These are phyloP conservation scores for Colletotrichum siamense DNA, from an alignment of 2,329 filamentous ascomycete species.

Conservation along the genomic window DNA sequence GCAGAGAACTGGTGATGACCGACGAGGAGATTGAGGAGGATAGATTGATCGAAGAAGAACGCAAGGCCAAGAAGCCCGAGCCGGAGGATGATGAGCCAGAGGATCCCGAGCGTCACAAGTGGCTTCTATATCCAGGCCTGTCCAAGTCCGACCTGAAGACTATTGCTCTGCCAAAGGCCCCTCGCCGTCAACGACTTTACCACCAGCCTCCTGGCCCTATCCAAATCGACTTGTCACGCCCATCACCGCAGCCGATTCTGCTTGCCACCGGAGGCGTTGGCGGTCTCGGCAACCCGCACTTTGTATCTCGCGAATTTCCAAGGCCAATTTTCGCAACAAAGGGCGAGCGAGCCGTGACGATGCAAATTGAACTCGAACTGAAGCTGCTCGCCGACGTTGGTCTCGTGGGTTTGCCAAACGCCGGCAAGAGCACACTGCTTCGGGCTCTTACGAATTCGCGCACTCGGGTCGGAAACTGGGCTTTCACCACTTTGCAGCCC, in stretches of 20 bases:
- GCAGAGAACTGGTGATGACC: conserved; percentile 18
- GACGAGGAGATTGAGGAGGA: conserved; percentile 3
- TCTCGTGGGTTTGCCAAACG: conserved; percentile 92
- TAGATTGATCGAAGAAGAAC: neutral
- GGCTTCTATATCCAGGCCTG: conserved; percentile 85
- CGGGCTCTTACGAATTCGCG: conserved; percentile 87
- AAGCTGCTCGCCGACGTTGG: conserved; percentile 96
- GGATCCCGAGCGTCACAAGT: conserved; percentile 70
- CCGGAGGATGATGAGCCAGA: conserved; percentile 38
- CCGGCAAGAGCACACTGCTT: conserved; percentile 92
- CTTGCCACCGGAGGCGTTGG: conserved; percentile 88
- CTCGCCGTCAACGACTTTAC: conserved; percentile 57
- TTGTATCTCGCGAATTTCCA: conserved; percentile 75
- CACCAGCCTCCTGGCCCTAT: conserved; percentile 78
- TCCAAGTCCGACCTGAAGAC: conserved; percentile 69
- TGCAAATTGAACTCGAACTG: conserved; percentile 87
- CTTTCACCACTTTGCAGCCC: conserved; percentile 93
- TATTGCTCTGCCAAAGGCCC: conserved; percentile 56
- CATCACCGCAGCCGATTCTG: conserved; percentile 83
- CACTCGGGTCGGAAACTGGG: conserved; percentile 91
- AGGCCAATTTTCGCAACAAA: conserved; percentile 88
- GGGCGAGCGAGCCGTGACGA: conserved; percentile 78
- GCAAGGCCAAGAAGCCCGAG: neutral
- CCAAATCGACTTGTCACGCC: conserved; percentile 73
- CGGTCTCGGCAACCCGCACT: conserved; percentile 92